phyloP scores from a whole-genome alignment of 2,329 filamentous ascomycete species.

The Hypoxylon sp. region DNA sequence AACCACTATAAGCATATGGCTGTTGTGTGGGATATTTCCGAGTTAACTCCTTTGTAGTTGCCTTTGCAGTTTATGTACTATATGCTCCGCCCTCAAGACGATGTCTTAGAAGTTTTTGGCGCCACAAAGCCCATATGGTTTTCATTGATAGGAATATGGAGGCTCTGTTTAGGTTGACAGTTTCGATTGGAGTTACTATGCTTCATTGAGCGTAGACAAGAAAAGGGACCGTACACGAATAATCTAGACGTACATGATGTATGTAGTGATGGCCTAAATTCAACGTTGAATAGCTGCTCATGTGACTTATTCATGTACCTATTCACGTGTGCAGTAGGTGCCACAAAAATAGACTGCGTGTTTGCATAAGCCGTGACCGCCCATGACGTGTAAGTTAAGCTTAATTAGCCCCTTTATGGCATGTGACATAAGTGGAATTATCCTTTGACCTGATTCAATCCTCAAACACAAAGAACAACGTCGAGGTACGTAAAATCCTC shows the following conservation, averaged over 20 bases:
- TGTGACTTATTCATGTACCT: no score
- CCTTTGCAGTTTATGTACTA: neutral
- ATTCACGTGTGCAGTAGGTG: no score
- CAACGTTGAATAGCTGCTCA: no score
- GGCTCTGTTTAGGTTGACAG: neutral
- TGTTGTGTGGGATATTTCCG: neutral
- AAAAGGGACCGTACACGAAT: neutral
- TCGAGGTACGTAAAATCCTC: neutral
- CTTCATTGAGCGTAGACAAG: neutral
- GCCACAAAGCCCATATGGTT: no score
- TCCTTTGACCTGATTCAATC: conserved; percentile 18
- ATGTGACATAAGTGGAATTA: conserved; percentile 20
- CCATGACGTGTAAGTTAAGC: conserved; percentile 17
- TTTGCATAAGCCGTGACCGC: conserved; percentile 6
- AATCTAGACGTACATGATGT: neutral
- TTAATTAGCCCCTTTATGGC: conserved; percentile 16
- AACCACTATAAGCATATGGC: no score
- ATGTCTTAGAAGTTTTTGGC: neutral
- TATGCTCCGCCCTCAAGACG: neutral
- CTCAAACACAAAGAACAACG: conserved; percentile 26
- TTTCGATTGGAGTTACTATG: neutral
- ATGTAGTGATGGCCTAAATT: no score
- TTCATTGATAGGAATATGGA: no score
- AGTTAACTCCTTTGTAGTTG: neutral
- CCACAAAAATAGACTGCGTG: neutral